Percentiles rank a stretch among this genome's conserved stretches.
Evolutionary conservation across 73 alveolate genomes (phyloP).

Genomic region (Paramecium primaurelia): DNA sequence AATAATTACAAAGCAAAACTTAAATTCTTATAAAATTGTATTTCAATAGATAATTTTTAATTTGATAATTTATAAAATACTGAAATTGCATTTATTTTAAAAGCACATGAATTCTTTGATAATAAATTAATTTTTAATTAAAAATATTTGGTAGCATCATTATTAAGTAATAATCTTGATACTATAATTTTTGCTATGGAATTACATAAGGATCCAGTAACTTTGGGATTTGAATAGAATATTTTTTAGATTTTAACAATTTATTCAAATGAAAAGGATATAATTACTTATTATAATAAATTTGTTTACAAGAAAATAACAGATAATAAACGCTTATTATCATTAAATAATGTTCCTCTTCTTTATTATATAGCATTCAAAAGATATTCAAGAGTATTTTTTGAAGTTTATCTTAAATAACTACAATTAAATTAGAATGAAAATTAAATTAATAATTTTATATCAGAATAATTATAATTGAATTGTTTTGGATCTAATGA

Average conservation of each 20-base stretch:
- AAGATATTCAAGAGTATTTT: background rate
- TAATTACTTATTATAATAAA: background rate
- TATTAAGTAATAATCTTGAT: background rate
- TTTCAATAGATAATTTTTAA: background rate
- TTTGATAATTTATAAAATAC: background rate
- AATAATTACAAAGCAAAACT: background rate
- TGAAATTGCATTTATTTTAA: background rate
- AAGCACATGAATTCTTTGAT: background rate
- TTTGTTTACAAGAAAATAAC: background rate
- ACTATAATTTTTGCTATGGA: background rate
- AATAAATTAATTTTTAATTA: background rate
- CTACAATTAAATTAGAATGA: background rate
- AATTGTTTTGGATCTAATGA: background rate
- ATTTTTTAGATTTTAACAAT: background rate
- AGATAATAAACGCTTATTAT: background rate
- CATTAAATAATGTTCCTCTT: background rate
- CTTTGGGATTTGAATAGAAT: background rate
- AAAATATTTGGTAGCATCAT: background rate
- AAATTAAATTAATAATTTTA: background rate
- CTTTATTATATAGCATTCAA: background rate
- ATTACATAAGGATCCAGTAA: background rate
- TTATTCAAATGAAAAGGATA: background rate
- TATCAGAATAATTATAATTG: background rate
- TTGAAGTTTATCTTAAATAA: background rate
- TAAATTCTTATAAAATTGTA: background rate